Evolutionary conservation across 2,329 filamentous ascomycete genomes (phyloP).

Genomic region (Fusarium bulbicola): DNA sequence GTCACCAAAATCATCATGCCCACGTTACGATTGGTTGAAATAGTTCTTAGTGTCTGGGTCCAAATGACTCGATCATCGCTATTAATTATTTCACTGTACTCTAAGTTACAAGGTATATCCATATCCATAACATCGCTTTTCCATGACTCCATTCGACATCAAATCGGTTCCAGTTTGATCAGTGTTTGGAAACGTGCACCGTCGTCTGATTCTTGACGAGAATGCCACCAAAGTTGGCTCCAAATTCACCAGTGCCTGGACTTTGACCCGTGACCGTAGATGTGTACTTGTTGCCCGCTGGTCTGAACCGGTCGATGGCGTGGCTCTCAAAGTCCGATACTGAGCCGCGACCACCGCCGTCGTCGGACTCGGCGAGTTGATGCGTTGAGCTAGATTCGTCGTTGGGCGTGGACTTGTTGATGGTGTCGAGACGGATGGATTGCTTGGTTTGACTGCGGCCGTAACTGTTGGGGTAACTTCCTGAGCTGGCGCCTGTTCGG

Average conservation of each 20-base stretch:
- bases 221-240: conserved; percentile 25
- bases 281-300: conserved; percentile 17
- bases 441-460: conserved; percentile 36
- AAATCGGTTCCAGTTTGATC: not conserved
- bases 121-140: not conserved
- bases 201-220: conserved; percentile 40
- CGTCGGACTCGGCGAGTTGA: conserved; percentile 30
- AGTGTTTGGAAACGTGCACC: conserved; percentile 14
- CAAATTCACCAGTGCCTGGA: not conserved
- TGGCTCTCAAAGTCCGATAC: conserved; percentile 39
- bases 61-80: not conserved
- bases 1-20: not conserved
- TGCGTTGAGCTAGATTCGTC: conserved; percentile 36
- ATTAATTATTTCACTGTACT: not conserved
- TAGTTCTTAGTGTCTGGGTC: not conserved
- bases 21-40: not conserved
- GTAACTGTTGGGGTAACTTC: conserved; percentile 31
- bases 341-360: not conserved
- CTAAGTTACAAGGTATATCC: not conserved
- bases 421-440: conserved; percentile 34
- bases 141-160: not conserved
- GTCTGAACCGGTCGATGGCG: conserved; percentile 26
- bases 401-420: conserved; percentile 13
- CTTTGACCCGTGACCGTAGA: conserved; percentile 26
- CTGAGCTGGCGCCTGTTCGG: conserved; percentile 27